phyloP scores from a whole-genome alignment of 2,329 filamentous ascomycete species.

The Plectosphaerella plurivora region DNA sequence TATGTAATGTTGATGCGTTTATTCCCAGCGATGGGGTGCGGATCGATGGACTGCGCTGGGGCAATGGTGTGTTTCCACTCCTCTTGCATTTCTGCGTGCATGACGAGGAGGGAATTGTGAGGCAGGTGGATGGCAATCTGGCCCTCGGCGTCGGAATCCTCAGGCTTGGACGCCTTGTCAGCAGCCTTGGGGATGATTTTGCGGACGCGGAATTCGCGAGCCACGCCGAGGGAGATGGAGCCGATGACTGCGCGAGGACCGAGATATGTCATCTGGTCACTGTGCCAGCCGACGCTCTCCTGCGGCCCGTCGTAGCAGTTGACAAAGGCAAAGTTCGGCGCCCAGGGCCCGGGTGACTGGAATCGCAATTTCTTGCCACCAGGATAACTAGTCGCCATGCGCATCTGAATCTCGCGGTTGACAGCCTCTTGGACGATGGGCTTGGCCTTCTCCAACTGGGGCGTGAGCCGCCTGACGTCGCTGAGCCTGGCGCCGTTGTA shows the following conservation, averaged over 20 bases:
- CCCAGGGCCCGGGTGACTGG: conserved; percentile 71
- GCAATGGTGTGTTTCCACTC: conserved; percentile 90
- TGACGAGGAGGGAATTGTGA: conserved; percentile 88
- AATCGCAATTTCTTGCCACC: conserved; percentile 68
- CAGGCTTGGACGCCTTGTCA: conserved; percentile 26
- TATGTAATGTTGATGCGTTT: conserved; percentile 93
- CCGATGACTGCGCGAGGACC: conserved; percentile 87
- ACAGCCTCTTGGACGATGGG: conserved; percentile 68
- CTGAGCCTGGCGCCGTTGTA: conserved; percentile 78
- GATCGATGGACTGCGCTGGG: conserved; percentile 71
- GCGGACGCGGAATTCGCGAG: conserved; percentile 88
- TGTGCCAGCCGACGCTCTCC: conserved; percentile 87
- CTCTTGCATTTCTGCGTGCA: conserved; percentile 98
- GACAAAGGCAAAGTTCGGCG: conserved; percentile 85
- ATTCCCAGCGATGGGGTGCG: conserved; percentile 76
- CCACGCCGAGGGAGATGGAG: conserved; percentile 83
- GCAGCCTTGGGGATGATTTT: conserved; percentile 61
- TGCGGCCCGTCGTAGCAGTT: conserved; percentile 85
- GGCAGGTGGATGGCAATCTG: conserved; percentile 92
- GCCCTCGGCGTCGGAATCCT: conserved; percentile 62
- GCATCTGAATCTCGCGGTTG: conserved; percentile 68
- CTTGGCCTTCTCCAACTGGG: conserved; percentile 67
- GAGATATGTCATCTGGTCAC: conserved; percentile 88
- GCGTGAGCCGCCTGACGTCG: conserved; percentile 72
- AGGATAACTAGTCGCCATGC: conserved; percentile 66